phyloP scores from a whole-genome alignment of 192 early-diverging fungal species.

The Linnemannia exigua region DNA sequence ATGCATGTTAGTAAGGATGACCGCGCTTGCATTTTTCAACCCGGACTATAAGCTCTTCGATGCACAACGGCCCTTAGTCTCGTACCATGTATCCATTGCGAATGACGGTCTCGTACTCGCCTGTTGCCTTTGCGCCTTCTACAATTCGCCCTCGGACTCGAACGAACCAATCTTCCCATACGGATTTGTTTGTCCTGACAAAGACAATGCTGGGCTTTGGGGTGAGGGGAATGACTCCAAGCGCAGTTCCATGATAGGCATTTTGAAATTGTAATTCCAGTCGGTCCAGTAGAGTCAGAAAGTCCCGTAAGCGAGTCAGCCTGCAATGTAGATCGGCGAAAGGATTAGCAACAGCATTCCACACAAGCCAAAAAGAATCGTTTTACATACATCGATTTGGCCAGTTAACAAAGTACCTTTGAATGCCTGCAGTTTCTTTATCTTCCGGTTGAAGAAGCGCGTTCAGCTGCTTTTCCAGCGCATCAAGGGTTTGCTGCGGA shows the following conservation, averaged over 20 bases:
- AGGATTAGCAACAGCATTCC: neutral
- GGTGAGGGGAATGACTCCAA: constrained; percentile 67
- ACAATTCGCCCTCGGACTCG: constrained; percentile 71
- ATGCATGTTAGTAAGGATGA: neutral
- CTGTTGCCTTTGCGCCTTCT: constrained; percentile 61
- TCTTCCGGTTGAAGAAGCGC: constrained; percentile 29
- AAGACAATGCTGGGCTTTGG: constrained; percentile 77
- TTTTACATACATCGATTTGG: neutral
- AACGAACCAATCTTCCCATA: constrained; percentile 86
- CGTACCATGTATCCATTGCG: constrained; percentile 56
- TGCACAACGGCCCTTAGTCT: neutral
- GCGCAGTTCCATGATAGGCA: constrained; percentile 70
- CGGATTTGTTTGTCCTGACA: constrained; percentile 77
- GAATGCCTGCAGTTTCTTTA: neutral
- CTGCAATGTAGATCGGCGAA: neutral
- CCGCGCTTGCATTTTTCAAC: neutral
- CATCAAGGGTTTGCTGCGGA: constrained; percentile 73
- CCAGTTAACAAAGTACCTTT: neutral
- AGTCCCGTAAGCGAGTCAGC: constrained; percentile 55
- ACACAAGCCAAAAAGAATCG: no score
- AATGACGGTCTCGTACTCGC: constrained; percentile 58
- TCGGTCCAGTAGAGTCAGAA: constrained; percentile 74
- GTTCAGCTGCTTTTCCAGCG: constrained; percentile 63
- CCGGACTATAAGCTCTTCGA: neutral
- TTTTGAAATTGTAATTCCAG: constrained; percentile 82